Evolutionary conservation across 2,329 filamentous ascomycete species (phyloP).

Genomic region (Lasiodiplodia sp.): DNA sequence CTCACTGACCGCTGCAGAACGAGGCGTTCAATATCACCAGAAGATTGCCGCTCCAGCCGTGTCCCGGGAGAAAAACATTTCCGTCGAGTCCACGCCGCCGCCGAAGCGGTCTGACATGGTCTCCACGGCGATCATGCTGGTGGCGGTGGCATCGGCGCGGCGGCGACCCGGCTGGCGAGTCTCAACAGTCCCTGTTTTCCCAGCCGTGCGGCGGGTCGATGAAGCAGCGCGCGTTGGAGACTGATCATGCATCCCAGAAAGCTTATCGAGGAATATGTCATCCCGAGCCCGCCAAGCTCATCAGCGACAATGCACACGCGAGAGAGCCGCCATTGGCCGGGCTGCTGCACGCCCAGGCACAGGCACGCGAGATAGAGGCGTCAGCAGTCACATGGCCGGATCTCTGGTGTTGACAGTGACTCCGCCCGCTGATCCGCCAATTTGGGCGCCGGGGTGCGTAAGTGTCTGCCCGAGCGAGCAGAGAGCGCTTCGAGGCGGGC

Average conservation of each 20-base stretch:
- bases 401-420: slow-evolving; percentile 24
- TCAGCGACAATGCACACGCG: too few relatives aligned
- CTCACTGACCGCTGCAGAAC: neutral
- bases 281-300: neutral
- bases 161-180: neutral
- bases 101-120: slow-evolving; percentile 16
- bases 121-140: neutral
- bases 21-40: slow-evolving; percentile 7
- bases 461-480: neutral
- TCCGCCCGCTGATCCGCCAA: neutral
- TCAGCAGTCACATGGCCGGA: slow-evolving; percentile 2
- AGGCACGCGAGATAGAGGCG: neutral
- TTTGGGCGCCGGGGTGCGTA: slow-evolving; percentile 5
- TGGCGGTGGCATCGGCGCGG: neutral
- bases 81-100: neutral
- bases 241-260: slow-evolving; percentile 13
- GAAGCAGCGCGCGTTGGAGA: slow-evolving; percentile 17
- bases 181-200: neutral
- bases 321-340: neutral
- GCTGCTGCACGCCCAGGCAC: slow-evolving; percentile 1
- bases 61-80: neutral
- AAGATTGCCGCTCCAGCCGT: neutral
- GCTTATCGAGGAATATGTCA: slow-evolving; percentile 5
- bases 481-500: slow-evolving; percentile 23
- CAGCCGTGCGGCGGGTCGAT: slow-evolving; percentile 2